Evolutionary conservation across 768 basidiomycete genomes (phyloP).

Genomic region (Hericium alpestre): DNA sequence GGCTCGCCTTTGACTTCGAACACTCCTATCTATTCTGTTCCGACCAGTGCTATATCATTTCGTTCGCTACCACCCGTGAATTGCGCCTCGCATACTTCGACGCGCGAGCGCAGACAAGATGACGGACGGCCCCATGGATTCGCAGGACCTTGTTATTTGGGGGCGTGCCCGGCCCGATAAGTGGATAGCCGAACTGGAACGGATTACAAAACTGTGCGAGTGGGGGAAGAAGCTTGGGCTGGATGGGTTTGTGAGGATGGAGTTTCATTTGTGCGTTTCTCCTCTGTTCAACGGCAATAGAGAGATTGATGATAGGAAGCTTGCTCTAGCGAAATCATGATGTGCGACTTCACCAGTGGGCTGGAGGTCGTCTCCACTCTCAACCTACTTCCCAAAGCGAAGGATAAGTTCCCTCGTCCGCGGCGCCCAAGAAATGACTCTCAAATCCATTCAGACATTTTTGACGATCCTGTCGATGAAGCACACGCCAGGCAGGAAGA

Average conservation of each 20-base stretch:
- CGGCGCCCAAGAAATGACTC: neutral
- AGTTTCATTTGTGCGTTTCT: constrained; percentile 9
- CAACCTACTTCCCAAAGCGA: neutral
- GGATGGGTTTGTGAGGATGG: constrained; percentile 23
- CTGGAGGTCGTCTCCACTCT: constrained; percentile 6
- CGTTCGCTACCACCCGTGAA: constrained; percentile 4
- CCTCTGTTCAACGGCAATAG: neutral
- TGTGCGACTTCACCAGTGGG: constrained; percentile 6
- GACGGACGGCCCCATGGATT: constrained; percentile 22
- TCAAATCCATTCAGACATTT: neutral
- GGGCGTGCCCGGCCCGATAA: constrained; percentile 15
- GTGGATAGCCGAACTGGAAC: constrained; percentile 13
- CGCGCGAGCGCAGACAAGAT: constrained; percentile 12
- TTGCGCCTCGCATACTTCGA: constrained; percentile 11
- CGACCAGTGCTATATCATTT: constrained; percentile 1
- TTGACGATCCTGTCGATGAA: neutral
- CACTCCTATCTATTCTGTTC: constrained; percentile 3
- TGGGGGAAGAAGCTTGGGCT: constrained; percentile 23
- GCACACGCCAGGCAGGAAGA: neutral
- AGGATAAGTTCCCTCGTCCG: neutral
- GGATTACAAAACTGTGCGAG: constrained; percentile 21
- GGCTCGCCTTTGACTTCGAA: constrained; percentile 14
- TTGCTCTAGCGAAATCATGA: constrained; percentile 8
- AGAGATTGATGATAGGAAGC: neutral
- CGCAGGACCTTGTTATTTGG: constrained; percentile 27